Evolutionary conservation across 106 monocot genomes (phyloP).

Genomic region (Phalaenopsis equestris): DNA sequence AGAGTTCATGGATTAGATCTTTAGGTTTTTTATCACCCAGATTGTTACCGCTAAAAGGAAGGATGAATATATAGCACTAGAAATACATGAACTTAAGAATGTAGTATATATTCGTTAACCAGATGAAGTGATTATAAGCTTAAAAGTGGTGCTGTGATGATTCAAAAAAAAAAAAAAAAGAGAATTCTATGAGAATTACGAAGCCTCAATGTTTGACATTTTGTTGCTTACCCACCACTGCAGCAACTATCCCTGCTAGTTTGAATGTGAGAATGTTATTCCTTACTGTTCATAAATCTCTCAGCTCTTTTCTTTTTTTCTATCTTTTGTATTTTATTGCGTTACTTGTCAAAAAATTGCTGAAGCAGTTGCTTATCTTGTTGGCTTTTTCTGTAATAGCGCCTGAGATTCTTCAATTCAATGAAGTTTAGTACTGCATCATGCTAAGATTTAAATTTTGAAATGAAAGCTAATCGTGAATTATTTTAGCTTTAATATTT

Average conservation of each 20-base stretch:
- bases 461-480: background rate
- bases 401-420: background rate
- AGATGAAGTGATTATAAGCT: background rate
- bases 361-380: background rate
- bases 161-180: background rate
- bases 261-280: background rate
- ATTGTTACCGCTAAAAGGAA: background rate
- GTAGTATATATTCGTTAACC: background rate
- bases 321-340: background rate
- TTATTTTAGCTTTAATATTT: background rate
- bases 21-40: constrained; percentile 4
- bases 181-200: background rate
- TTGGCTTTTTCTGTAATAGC: background rate
- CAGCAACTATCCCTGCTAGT: background rate
- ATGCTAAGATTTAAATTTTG: background rate
- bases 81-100: background rate
- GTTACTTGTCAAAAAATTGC: background rate
- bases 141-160: background rate
- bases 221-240: background rate
- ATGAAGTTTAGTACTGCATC: background rate
- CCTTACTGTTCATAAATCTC: background rate
- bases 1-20: constrained; percentile 9
- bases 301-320: background rate
- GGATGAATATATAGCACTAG: background rate
- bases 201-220: background rate